Conservation (phyloP, 2,329 filamentous ascomycete genomes). For the Hymenoscyphus linearis region DNA sequence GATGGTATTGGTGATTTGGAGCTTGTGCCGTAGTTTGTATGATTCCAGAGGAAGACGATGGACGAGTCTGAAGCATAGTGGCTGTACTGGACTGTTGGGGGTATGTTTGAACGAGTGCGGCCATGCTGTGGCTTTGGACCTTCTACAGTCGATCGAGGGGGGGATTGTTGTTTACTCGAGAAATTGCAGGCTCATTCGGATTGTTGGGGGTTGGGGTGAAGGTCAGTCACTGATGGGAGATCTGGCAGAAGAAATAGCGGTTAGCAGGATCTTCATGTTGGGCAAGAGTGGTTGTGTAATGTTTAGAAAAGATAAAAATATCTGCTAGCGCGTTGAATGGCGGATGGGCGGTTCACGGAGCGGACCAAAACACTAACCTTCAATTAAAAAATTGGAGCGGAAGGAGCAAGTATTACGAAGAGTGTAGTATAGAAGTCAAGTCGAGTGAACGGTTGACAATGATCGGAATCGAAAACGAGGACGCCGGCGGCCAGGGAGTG, state of each 20-base stretch:
- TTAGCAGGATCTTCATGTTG: not conserved
- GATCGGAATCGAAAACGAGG: constrained; percentile 37
- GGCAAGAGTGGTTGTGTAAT: not conserved
- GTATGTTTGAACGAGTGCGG: constrained; percentile 77
- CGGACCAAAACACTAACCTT: constrained; percentile 10
- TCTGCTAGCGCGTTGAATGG: not conserved
- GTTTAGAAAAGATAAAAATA: not conserved
- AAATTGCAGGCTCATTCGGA: constrained; percentile 18
- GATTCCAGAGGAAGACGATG: constrained; percentile 57
- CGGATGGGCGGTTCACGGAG: not conserved
- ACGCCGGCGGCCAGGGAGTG: constrained; percentile 50
- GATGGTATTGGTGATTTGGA: constrained; percentile 40
- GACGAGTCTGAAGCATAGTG: constrained; percentile 71
- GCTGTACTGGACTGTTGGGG: constrained; percentile 69
- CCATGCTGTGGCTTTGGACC: constrained; percentile 54
- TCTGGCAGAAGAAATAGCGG: constrained; percentile 4
- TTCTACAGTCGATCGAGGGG: constrained; percentile 18
- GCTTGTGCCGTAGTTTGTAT: constrained; percentile 31
- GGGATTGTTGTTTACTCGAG: constrained; percentile 17
- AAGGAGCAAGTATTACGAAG: constrained; percentile 31
- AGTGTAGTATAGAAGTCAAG: constrained; percentile 28
- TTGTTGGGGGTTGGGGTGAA: not conserved
- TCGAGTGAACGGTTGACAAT: constrained; percentile 37
- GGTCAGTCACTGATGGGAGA: constrained; percentile 3
- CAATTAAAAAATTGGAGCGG: constrained; percentile 21